Base-by-base conservation (phyloP, 352 stramenopile genomes). In the Nothophytophthora sp. region DNA sequence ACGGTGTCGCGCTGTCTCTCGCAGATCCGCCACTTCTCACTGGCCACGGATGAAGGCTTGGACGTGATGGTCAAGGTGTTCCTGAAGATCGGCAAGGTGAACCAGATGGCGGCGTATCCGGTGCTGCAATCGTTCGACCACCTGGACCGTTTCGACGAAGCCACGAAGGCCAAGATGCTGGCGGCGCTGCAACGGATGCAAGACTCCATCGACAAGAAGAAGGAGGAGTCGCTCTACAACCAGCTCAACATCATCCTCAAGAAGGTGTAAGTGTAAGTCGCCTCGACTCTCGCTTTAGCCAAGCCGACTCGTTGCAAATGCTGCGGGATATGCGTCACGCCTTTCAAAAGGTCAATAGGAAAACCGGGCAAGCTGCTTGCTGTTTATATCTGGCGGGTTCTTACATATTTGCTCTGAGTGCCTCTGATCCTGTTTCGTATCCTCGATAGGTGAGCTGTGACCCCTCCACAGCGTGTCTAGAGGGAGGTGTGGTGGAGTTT, bases 171-270 rank as follows among this genome's bases (percentile, higher is more conserved):
- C 13, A 88, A 84, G 52, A 43, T 90, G 30, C 54, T 77, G 30
- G 55, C 51, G 24, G 66, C 70, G 9, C 57, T 94, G 33, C 58
- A 90, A 51, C 67, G 74, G 35, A 82, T 94, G 75, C 83, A 91
- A 33, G 70, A 82, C 49, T 68, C 74, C 34, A 87, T 92, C 50
- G 81, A 89, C 70, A 83, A 78, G 64, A 88, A 88, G 56, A 86
- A 84, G 53, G 74, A 91, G 37, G 78, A 91, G 56, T 91, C 81
- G 60, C 70, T 91, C 11, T 91, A 85, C 69, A 91, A 89, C 67
- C 82, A 92, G 60, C 76, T 94, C 19, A 91, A 80, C 64, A 92
- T 94, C 49, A 89, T 92, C 48, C 55, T 94, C 15, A 76, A 89
- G 63, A 92, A 94, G 66, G 80, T 76, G n/a, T 81, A 85, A 63